Percentiles rank a stretch among this genome's conserved stretches.
Conservation (phyloP, 140 eudicot species). For the Erigeron philadelphicus region DNA sequence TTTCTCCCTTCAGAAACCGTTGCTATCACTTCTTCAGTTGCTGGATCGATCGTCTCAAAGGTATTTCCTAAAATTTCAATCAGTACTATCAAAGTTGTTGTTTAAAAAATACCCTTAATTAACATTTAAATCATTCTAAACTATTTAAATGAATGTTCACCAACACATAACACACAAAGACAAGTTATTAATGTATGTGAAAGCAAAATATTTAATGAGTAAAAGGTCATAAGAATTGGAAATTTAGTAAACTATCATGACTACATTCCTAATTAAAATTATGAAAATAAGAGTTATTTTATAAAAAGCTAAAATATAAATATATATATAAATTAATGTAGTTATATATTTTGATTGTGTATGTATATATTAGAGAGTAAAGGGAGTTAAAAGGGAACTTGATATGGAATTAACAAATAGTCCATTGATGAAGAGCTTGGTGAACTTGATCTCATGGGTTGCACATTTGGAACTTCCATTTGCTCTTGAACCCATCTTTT, state of each 20-base stretch:
- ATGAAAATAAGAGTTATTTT: not conserved
- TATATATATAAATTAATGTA: too few species aligned
- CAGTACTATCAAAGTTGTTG: not conserved
- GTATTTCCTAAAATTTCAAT: constrained; percentile 29
- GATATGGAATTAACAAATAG: constrained; percentile 21
- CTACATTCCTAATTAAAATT: not conserved
- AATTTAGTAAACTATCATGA: too few species aligned
- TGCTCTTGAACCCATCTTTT: not conserved
- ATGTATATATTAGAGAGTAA: too few species aligned
- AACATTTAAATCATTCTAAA: too few species aligned
- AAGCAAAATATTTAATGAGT: too few species aligned
- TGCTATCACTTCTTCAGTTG: constrained; percentile 30
- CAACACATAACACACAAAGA: too few species aligned
- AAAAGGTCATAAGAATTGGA: too few species aligned
- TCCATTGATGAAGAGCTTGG: constrained; percentile 24
- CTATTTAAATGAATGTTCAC: too few species aligned
- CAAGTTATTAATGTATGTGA: too few species aligned
- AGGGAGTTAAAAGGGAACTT: constrained; percentile 3
- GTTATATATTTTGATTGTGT: too few species aligned
- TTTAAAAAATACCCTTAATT: too few species aligned
- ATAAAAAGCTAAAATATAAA: too few species aligned
- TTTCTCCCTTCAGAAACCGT: constrained; percentile 34
- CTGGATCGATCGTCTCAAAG: constrained; percentile 33
- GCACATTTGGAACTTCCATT: not conserved
- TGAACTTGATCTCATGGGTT: constrained; percentile 23